Evolutionary conservation across 163 green algal genomes (phyloP).

Genomic region (Volvox carteri): DNA sequence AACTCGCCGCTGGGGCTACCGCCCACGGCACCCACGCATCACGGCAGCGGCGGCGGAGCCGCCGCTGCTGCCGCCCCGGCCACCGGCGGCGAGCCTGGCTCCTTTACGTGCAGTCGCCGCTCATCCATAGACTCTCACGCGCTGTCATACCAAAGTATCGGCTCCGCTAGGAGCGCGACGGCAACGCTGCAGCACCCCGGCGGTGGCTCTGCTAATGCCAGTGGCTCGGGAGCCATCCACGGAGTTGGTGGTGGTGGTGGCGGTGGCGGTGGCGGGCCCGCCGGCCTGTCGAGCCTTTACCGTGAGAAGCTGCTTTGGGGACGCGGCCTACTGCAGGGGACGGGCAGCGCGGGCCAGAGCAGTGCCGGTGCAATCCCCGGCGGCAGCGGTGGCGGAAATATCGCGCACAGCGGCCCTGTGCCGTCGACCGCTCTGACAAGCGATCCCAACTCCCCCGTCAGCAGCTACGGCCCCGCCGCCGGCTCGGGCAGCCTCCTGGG

Average conservation of each 20-base stretch:
- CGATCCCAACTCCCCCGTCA: constrained; percentile 33
- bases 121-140: constrained; percentile 40
- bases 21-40: not conserved
- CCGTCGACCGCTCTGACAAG: not conserved
- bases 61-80: not conserved
- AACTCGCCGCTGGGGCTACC: constrained; percentile 41
- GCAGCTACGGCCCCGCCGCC: constrained; percentile 10
- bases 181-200: not conserved
- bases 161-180: constrained; percentile 22
- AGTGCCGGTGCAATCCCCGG: not conserved
- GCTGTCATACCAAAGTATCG: constrained; percentile 35
- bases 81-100: not conserved
- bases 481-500: not conserved
- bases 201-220: not conserved
- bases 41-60: not conserved
- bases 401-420: not conserved
- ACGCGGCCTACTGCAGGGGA: not conserved
- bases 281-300: not conserved
- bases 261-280: not conserved
- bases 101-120: constrained; percentile 22
- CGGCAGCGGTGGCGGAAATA: not conserved
- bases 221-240: not conserved
- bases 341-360: constrained; percentile 15
- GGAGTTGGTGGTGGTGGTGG: not conserved
- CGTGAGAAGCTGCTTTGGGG: constrained; percentile 15